Conservation (phyloP, 805 yeast species). For the Zygosaccharomyces rouxii region DNA sequence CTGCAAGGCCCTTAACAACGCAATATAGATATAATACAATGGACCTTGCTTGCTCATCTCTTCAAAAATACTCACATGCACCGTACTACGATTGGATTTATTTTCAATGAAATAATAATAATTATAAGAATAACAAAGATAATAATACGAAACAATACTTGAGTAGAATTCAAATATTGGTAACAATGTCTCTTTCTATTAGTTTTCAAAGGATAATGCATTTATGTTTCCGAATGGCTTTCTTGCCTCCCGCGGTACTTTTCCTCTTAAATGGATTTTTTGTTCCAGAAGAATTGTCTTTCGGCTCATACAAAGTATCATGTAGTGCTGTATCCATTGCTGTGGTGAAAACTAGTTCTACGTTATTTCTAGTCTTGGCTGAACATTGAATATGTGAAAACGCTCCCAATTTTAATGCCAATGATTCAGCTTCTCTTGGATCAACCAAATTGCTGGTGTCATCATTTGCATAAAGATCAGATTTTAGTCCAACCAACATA, state of each 20-base stretch:
- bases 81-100: background rate
- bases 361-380: constrained; percentile 63
- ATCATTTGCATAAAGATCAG: constrained; percentile 46
- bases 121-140: background rate
- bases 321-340: constrained; percentile 39
- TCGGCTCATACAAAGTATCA: constrained; percentile 11
- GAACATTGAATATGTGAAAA: constrained; percentile 74
- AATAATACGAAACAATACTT: too few species aligned
- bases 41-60: background rate
- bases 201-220: constrained; percentile 10
- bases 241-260: background rate
- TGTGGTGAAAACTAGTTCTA: constrained; percentile 61
- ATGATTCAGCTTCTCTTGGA: constrained; percentile 45
- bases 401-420: constrained; percentile 63
- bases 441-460: constrained; percentile 28
- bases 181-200: background rate
- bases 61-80: background rate
- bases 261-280: constrained; percentile 17
- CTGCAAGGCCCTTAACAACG: background rate
- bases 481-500: constrained; percentile 71
- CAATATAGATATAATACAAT: background rate
- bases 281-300: constrained; percentile 8
- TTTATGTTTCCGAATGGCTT: constrained; percentile 7
- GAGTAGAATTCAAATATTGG: background rate
- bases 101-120: background rate